These are phyloP conservation scores for Metarhizium anisopliae DNA, from an alignment of 2,329 filamentous ascomycete species.

Conservation along the genomic window DNA sequence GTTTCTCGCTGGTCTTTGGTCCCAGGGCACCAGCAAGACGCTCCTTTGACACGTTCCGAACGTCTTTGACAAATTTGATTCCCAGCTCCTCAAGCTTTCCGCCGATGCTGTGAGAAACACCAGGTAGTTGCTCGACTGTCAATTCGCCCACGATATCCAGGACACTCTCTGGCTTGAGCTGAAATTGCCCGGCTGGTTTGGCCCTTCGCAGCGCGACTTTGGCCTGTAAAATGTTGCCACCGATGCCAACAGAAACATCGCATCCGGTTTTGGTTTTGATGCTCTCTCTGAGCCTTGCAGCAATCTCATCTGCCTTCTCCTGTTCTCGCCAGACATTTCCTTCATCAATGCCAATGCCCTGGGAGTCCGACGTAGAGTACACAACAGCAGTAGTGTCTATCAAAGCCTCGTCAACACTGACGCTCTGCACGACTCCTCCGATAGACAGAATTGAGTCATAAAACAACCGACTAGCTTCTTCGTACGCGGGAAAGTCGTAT, in stretches of 20 bases:
- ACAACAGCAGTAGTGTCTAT: constrained; percentile 72
- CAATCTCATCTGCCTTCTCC: constrained; percentile 62
- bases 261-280: constrained; percentile 73
- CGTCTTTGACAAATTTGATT: constrained; percentile 72
- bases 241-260: constrained; percentile 86
- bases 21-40: constrained; percentile 65
- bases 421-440: constrained; percentile 83
- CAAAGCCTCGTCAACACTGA: constrained; percentile 92
- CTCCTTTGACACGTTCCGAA: constrained; percentile 69
- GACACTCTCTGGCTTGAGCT: constrained; percentile 74
- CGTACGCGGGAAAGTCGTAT: constrained; percentile 92
- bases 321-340: constrained; percentile 70
- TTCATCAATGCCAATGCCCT: constrained; percentile 55
- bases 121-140: constrained; percentile 73
- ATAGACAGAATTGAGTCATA: constrained; percentile 75
- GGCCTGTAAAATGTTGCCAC: constrained; percentile 80
- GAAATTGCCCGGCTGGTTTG: constrained; percentile 88
- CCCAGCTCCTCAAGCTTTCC: constrained; percentile 83
- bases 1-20: constrained; percentile 83
- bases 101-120: constrained; percentile 84
- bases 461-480: constrained; percentile 80
- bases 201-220: constrained; percentile 86
- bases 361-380: constrained; percentile 53
- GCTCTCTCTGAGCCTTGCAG: constrained; percentile 53
- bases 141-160: constrained; percentile 69